Percentiles rank a stretch among this genome's conserved stretches.
Evolutionary conservation across 192 early-diverging fungal genomes (phyloP).

Genomic region (Coemansia sp.): DNA sequence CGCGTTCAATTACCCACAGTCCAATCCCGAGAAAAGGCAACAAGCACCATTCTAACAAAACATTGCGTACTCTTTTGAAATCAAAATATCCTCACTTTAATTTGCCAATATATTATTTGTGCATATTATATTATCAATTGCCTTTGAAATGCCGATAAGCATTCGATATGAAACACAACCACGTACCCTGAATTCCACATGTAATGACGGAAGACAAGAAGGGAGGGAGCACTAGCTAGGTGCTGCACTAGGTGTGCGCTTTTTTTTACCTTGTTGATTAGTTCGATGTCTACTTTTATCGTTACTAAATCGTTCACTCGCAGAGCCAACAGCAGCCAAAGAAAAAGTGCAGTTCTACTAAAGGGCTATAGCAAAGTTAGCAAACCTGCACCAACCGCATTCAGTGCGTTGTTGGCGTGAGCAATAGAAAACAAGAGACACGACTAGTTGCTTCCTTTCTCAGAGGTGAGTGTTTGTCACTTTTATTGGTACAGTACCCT

Average conservation of each 20-base stretch:
- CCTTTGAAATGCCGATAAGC: background rate
- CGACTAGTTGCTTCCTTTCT: background rate
- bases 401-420: background rate
- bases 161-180: background rate
- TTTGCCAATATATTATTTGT: background rate
- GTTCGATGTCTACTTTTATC: background rate
- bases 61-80: background rate
- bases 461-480: background rate
- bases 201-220: background rate
- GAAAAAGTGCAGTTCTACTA: background rate
- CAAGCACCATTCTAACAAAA: background rate
- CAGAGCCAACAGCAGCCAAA: background rate
- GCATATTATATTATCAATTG: conserved; percentile 3
- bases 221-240: background rate
- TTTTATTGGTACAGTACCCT: background rate
- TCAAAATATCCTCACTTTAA: background rate
- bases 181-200: background rate
- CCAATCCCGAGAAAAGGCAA: background rate
- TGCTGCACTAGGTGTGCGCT: background rate
- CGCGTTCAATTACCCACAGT: background rate
- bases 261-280: background rate
- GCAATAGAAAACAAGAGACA: background rate
- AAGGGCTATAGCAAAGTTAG: background rate
- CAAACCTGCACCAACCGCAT: background rate
- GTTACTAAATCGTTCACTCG: background rate